phyloP scores from a whole-genome alignment of 805 yeast genomes.

The Teunomyces funiuensis region DNA sequence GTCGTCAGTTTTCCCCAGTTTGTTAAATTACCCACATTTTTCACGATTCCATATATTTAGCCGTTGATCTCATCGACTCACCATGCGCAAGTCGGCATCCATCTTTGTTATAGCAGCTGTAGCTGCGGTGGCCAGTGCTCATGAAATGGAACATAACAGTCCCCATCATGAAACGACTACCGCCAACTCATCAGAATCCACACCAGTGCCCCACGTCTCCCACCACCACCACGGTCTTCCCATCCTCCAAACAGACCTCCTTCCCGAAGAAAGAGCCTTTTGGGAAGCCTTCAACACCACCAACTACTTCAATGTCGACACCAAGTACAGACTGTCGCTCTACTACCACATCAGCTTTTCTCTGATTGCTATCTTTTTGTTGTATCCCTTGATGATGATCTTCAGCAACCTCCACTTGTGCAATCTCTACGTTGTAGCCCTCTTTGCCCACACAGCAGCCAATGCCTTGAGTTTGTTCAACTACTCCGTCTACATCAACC shows the following conservation, averaged over 20 bases:
- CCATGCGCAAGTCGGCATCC: slow-evolving; percentile 1
- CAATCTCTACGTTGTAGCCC: slow-evolving; percentile 15
- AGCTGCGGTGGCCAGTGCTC: neutral
- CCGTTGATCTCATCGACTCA: no score
- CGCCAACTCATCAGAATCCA: no score
- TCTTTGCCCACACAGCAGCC: slow-evolving; percentile 43
- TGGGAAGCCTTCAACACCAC: slow-evolving; percentile 83
- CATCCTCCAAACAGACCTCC: slow-evolving; percentile 62
- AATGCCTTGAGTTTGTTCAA: slow-evolving; percentile 52
- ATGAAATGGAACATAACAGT: neutral
- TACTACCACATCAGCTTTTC: slow-evolving; percentile 53
- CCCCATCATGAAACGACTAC: no score
- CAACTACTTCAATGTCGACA: slow-evolving; percentile 52
- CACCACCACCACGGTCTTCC: slow-evolving; percentile 68
- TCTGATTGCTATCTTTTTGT: slow-evolving; percentile 44
- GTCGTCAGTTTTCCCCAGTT: neutral
- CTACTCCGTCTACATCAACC: slow-evolving; percentile 55
- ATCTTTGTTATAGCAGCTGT: neutral
- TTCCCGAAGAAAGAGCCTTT: slow-evolving; percentile 68
- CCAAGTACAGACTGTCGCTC: slow-evolving; percentile 52
- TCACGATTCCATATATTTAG: no score
- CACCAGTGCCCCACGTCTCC: slow-evolving; percentile 30
- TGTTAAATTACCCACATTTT: neutral
- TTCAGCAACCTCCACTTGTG: slow-evolving; percentile 59
- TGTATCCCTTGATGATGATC: slow-evolving; percentile 70